Percentiles rank a stretch among this genome's conserved stretches.
These are phyloP conservation scores for Carex cristatella DNA, from an alignment of 176 grass and related monocot species.

Conservation along the genomic window DNA sequence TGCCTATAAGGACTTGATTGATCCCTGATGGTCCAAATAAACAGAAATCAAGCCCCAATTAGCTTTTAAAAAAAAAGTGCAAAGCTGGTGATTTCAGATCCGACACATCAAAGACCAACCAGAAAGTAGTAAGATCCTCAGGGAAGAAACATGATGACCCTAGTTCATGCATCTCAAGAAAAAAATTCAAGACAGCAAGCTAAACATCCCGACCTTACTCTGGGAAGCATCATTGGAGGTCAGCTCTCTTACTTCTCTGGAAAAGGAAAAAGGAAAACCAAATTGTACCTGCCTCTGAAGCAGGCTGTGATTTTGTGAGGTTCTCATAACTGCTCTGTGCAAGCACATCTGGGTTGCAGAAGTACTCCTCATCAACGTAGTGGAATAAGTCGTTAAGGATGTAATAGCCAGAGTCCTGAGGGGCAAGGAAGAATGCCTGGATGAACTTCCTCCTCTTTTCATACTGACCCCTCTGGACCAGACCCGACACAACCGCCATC, in stretches of 20 bases:
- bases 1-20: not conserved
- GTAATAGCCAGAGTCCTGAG: conserved; percentile 69
- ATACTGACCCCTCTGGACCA: conserved; percentile 53
- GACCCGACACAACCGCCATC: conserved; percentile 67
- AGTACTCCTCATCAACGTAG: conserved; percentile 69
- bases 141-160: not conserved
- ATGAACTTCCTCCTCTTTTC: conserved; percentile 63
- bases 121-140: not conserved
- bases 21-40: not conserved
- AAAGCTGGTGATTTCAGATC: not conserved
- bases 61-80: not conserved
- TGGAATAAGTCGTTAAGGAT: conserved; percentile 81
- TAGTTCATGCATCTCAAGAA: not conserved
- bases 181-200: not conserved
- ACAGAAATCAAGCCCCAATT: not conserved
- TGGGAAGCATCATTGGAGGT: not conserved
- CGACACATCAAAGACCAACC: not conserved
- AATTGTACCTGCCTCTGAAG: conserved; percentile 17
- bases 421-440: conserved; percentile 82
- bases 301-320: not conserved
- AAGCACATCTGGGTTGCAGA: conserved; percentile 18
- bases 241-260: not conserved
- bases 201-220: not conserved
- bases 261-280: not conserved
- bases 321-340: conserved; percentile 18